Evolutionary conservation across 148 eudicot species (phyloP).

Genomic region (Polygonum maritimum): DNA sequence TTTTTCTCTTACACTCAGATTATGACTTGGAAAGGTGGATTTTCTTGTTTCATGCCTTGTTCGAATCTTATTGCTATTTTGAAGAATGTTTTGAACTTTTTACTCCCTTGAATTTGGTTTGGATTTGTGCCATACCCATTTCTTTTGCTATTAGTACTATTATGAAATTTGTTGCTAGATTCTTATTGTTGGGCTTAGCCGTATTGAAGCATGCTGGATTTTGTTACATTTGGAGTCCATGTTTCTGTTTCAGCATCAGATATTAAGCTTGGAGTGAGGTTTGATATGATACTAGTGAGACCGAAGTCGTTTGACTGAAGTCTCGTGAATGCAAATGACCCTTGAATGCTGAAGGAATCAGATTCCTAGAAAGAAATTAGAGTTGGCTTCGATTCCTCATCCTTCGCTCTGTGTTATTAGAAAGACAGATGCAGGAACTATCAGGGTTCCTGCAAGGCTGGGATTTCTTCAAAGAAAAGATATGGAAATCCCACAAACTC

Average conservation of each 20-base stretch:
- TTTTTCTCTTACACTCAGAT: neutral
- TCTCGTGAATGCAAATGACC: neutral
- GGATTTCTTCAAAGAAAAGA: slow-evolving; percentile 27
- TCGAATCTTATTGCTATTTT: neutral
- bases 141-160: neutral
- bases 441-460: slow-evolving; percentile 19
- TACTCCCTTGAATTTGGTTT: neutral
- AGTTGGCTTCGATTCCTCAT: slow-evolving; percentile 23
- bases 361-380: neutral
- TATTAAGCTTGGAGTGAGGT: neutral
- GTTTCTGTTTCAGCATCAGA: neutral
- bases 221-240: neutral
- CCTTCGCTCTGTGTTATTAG: slow-evolving; percentile 18
- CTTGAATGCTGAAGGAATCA: neutral
- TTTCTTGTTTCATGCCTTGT: neutral
- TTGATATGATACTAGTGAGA: slow-evolving; percentile 2
- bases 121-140: neutral
- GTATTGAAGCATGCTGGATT: neutral
- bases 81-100: neutral
- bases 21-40: neutral
- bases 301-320: neutral
- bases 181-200: neutral
- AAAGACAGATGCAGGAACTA: slow-evolving; percentile 30
- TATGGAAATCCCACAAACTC: slow-evolving; percentile 24
- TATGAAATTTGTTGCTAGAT: neutral